These are phyloP conservation scores for Pyrus pyrifolia DNA, from an alignment of 306 rosid genomes.

Conservation along the genomic window DNA sequence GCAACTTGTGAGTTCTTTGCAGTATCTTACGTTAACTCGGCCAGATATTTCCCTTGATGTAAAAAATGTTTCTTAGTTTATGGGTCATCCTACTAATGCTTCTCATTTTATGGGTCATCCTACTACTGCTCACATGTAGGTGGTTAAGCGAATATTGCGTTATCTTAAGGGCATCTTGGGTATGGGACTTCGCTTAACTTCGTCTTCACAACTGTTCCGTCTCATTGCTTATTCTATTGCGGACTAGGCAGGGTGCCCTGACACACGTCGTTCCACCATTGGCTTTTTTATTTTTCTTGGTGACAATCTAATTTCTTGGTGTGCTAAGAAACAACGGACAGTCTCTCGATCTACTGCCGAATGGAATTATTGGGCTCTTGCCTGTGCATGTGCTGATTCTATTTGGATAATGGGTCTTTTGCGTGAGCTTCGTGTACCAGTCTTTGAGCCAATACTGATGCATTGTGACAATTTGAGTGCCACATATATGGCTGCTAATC, in stretches of 20 bases:
- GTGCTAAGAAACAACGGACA: background rate
- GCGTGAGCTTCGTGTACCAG: background rate
- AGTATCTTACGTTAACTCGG: background rate
- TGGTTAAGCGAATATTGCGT: background rate
- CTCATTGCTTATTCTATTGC: background rate
- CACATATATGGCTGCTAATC: background rate
- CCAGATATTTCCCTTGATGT: too few relatives aligned
- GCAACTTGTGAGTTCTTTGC: background rate
- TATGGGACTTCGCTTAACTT: background rate
- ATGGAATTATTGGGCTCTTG: background rate
- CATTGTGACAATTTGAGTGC: background rate
- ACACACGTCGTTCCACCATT: background rate
- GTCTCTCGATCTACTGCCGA: background rate
- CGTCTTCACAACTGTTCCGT: accelerated
- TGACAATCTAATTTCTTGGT: background rate
- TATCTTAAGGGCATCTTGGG: background rate
- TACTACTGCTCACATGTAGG: background rate
- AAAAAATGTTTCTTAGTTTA: background rate
- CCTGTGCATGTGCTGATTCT: background rate
- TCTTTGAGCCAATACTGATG: too few relatives aligned
- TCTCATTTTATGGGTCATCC: background rate
- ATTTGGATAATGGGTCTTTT: background rate
- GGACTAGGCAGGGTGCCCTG: background rate
- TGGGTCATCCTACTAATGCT: background rate
- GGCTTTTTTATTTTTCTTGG: background rate